Base-by-base conservation (phyloP, 805 yeast species). In the Starmerella apis region DNA sequence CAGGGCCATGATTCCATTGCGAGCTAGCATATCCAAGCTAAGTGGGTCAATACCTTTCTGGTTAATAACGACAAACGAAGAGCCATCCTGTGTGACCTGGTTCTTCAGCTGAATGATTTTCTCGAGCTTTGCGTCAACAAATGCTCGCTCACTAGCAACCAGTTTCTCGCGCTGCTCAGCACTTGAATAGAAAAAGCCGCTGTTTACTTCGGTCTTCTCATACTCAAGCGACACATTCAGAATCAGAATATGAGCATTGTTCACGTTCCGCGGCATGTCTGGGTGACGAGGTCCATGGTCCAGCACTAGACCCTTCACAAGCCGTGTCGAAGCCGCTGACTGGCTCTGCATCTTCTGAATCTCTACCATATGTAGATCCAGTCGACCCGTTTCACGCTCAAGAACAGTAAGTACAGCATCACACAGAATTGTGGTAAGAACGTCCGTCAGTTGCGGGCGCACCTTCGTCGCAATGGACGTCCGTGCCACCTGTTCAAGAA, bases 251-350 rank as follows among this genome's bases (percentile, higher is more conserved):
- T 78, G 72, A 1, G 96, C 96, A 65, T 92, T 86, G 56, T 78
- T 76, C 18, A 92, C 81, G 49, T 80, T 70, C 57, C 80, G 83
- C 52, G 98, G 98, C 98, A 92, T 92, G 68, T 92, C 98, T 42
- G 98, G 98, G 72, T 92, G 98, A 66, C 98, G 79, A 16, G 96
- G 96, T 58, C 98, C 98, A 66, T 92, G 98, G 66, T 92, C 98
- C 57, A 92, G 74, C 32, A 92, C 98, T 59, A 92, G 76, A 42
- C 98, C 98, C 60, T 77, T 80, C 56, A 92, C 73, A 52, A 92
- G 78, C 61, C 75, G 74, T 18, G 97, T 88, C 49, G 88, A 92
- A 54, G 80, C 77, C 30, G 92, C 86, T 33, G 82, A 76, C 58
- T 86, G 84, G 63, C 84, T 90, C 76, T 92, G 96, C 97, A 92